Base-by-base conservation (phyloP, 495 filamentous ascomycete genomes). In the Aspergillus hancockii region DNA sequence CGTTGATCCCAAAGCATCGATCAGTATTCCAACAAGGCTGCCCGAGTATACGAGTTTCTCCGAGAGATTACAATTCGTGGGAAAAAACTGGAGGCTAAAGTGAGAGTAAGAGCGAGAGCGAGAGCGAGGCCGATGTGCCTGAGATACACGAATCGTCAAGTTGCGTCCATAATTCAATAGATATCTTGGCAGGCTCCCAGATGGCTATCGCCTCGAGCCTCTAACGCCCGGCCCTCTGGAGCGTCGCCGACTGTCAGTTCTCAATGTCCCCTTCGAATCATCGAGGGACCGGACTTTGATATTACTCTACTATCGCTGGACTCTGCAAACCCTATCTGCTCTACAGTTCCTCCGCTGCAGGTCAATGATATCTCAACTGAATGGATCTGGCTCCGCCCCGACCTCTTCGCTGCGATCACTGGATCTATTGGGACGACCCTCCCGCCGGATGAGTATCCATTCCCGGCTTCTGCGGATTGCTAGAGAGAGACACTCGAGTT, bases 261-360 rank as follows among this genome's bases (percentile, higher is more conserved):
- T 56, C 0, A 32, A 34, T 13, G 25, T 9, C 36, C 43, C 43
- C 25, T 22, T 22, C 34, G 23, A 18, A 22, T 47, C 54, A 18
- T 10, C 43, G 54, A 47, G 54, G 43, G 21, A 34, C 54, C 12
- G 16, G 43, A 3, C 54, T 56, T 18, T 16, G 7, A 28, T 28
- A 28, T 28, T 56, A 14, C 54, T 56, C 21, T 56, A 47, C 40
- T 56, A 56, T 34, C 54, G 54, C 40, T 56, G 54, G 54, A 34
- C 54, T 8, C 40, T 56, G 12, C 54, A 56, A 56, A 45, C 54
- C 19, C 54, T 56, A 34, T 13, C 36, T 4, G n/a, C 18, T 5
- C 54, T 47, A 31, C 34, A 18, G 6, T 56, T 56, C 40, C 40
- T 56, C n/a, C 54, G 47, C 22, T 4, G 19, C 6, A 7, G 54